phyloP scores from a whole-genome alignment of 805 yeast genomes.

The Helenozyma baotianmanensis region DNA sequence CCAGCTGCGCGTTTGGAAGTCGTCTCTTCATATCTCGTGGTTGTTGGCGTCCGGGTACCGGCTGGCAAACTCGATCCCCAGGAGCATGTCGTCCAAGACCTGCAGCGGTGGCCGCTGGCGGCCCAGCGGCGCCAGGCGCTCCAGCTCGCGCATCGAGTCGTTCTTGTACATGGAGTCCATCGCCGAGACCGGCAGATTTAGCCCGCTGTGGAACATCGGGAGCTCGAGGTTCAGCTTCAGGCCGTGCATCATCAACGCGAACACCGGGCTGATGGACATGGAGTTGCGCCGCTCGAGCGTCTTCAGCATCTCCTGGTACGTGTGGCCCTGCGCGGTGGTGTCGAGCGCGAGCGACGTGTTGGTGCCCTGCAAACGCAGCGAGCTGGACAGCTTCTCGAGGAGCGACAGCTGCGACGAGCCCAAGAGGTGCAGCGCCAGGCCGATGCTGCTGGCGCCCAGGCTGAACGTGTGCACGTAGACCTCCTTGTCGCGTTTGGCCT shows the following conservation, averaged over 20 bases:
- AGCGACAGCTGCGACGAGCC: slow-evolving; percentile 20
- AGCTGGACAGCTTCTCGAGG: slow-evolving; percentile 18
- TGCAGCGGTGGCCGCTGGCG: slow-evolving; percentile 44
- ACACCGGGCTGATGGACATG: slow-evolving; percentile 51
- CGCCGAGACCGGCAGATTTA: neutral
- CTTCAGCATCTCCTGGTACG: slow-evolving; percentile 24
- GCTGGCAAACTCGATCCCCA: slow-evolving; percentile 14
- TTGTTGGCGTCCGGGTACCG: slow-evolving; percentile 3
- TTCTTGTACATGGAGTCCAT: slow-evolving; percentile 1
- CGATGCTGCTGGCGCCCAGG: slow-evolving; percentile 3
- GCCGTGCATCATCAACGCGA: slow-evolving; percentile 25
- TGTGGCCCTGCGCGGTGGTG: slow-evolving; percentile 22
- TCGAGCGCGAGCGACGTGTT: slow-evolving; percentile 8
- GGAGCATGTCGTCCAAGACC: slow-evolving; percentile 42
- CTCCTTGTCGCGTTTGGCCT: slow-evolving; percentile 31
- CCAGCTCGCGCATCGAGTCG: slow-evolving; percentile 3
- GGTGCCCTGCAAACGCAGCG: slow-evolving; percentile 4
- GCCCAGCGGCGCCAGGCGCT: neutral
- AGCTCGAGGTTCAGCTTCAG: slow-evolving; percentile 11
- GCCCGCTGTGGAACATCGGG: slow-evolving; percentile 8
- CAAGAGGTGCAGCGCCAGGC: slow-evolving; percentile 8
- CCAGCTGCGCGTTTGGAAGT: no score
- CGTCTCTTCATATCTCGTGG: no score
- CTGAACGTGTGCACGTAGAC: slow-evolving; percentile 20
- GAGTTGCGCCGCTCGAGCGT: slow-evolving; percentile 31